These are phyloP conservation scores for Melampsora larici-populina DNA, from an alignment of 1,284 basidiomycete species.

Conservation along the genomic window DNA sequence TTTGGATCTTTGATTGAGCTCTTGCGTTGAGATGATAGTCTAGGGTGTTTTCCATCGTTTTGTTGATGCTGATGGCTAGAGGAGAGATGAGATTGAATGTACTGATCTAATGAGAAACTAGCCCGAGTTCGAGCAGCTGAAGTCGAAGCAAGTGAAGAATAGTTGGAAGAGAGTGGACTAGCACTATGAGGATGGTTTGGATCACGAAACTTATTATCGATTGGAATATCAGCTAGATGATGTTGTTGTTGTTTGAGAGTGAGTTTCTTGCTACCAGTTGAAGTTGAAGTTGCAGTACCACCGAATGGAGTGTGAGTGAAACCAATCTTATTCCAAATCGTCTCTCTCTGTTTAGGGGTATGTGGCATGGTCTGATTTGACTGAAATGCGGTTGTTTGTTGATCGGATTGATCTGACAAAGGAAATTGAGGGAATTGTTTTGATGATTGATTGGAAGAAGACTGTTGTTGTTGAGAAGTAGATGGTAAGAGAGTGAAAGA, in stretches of 20 bases:
- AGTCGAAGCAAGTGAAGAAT: not conserved
- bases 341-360: conserved; percentile 2
- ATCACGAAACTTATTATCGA: not conserved
- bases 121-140: not conserved
- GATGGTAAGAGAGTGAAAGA: not conserved
- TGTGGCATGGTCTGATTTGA: not conserved
- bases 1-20: too few relatives aligned
- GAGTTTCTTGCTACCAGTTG: not conserved
- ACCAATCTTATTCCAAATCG: conserved; percentile 12
- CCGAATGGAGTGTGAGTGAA: not conserved
- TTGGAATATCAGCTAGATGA: not conserved
- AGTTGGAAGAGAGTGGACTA: not conserved
- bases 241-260: conserved; percentile 9
- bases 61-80: too few relatives aligned
- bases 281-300: not conserved
- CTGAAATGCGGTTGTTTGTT: not conserved
- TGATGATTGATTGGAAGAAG: not conserved
- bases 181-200: not conserved
- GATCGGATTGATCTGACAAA: not conserved
- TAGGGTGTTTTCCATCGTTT: too few relatives aligned
- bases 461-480: not conserved
- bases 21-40: too few relatives aligned
- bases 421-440: not conserved
- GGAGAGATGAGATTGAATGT: conserved; percentile 6
- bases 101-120: not conserved